Evolutionary conservation across 768 basidiomycete species (phyloP).

Genomic region (Cystofilobasidium macerans): DNA sequence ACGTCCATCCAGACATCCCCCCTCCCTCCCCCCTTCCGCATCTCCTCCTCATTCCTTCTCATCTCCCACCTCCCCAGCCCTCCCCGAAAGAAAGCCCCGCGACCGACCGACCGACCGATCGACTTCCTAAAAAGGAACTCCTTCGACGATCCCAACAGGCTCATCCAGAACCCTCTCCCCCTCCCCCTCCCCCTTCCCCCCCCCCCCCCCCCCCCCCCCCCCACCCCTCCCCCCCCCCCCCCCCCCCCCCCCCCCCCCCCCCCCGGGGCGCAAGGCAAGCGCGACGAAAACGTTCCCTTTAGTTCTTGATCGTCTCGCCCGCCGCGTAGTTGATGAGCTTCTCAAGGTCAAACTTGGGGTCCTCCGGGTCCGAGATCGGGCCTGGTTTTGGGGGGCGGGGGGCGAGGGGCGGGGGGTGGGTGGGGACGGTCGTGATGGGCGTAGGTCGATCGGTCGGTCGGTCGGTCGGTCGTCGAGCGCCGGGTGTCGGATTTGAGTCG

Average conservation of each 20-base stretch:
- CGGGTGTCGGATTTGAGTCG: too few species aligned
- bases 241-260: neutral
- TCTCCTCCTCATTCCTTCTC: neutral
- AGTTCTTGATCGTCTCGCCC: neutral
- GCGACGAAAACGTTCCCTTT: neutral
- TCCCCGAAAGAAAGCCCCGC: too few species aligned
- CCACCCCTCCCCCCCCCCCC: conserved; percentile 5
- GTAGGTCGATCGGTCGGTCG: neutral
- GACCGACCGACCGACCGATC: neutral
- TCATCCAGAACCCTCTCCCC: neutral
- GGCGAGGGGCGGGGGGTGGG: conserved; percentile 1
- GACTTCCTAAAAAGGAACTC: too few species aligned
- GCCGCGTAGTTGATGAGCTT: neutral
- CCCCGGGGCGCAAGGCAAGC: neutral
- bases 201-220: neutral
- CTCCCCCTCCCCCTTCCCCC: conserved; percentile 1
- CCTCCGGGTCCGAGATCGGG: conserved; percentile 90
- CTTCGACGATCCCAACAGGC: neutral
- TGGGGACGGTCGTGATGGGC: neutral
- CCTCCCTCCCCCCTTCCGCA: neutral
- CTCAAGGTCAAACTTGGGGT: conserved; percentile 57
- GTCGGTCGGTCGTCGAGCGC: neutral
- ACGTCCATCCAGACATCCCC: too few species aligned
- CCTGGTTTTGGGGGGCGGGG: conserved; percentile 18
- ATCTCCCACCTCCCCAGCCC: too few species aligned